Percentiles rank a stretch among this genome's conserved stretches.
Evolutionary conservation across 2,329 filamentous ascomycete genomes (phyloP).

Genomic region (Hirsutella thompsonii): DNA sequence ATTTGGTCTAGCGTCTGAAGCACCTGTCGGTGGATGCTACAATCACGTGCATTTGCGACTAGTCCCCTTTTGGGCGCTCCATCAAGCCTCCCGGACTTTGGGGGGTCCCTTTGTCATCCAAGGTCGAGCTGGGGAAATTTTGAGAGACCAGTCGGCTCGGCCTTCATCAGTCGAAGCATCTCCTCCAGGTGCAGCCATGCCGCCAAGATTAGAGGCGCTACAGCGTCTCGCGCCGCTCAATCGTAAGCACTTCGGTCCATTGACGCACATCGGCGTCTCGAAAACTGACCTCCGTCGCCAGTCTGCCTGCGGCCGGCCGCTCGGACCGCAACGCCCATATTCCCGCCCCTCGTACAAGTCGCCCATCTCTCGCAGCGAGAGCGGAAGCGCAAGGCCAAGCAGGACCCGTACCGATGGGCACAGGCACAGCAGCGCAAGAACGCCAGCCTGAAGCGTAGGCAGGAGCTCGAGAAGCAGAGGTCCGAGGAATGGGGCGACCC

Average conservation of each 20-base stretch:
- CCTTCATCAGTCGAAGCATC: not conserved
- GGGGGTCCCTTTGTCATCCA: not conserved
- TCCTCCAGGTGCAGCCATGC: constrained; percentile 36
- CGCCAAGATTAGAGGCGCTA: constrained; percentile 50
- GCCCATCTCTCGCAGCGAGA: constrained; percentile 51
- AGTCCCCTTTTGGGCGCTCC: not conserved
- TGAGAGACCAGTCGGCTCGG: constrained; percentile 9
- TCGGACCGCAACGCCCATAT: constrained; percentile 31
- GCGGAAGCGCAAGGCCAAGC: constrained; percentile 51
- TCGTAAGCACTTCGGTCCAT: constrained; percentile 31
- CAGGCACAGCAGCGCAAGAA: constrained; percentile 75
- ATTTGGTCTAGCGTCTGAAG: constrained; percentile 10
- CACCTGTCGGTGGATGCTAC: not conserved
- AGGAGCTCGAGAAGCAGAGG: constrained; percentile 53
- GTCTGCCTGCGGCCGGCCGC: constrained; percentile 47
- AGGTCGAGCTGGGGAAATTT: constrained; percentile 17
- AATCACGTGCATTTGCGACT: not conserved
- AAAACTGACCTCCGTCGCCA: constrained; percentile 15
- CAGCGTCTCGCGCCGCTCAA: constrained; percentile 46
- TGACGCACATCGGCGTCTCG: not conserved
- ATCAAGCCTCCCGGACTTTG: not conserved
- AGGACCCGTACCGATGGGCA: constrained; percentile 71
- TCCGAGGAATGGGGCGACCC: constrained; percentile 60
- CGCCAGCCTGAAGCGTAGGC: constrained; percentile 65
- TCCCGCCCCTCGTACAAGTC: constrained; percentile 48